Evolutionary conservation across 495 filamentous ascomycete species (phyloP).

Genomic region (Umbilicaria muhlenbergii): DNA sequence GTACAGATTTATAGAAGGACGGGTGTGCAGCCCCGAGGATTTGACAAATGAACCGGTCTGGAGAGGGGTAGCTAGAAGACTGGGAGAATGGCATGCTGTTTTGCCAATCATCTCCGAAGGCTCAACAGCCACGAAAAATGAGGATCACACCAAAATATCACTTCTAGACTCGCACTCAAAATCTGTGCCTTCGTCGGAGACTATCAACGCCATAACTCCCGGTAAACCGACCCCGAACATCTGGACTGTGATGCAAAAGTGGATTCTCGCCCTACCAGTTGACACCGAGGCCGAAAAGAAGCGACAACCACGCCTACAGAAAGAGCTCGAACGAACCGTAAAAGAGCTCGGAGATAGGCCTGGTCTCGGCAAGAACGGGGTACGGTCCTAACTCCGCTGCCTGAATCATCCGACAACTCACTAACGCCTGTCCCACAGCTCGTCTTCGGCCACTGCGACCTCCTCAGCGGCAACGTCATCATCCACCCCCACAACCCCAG

Average conservation of each 20-base stretch:
- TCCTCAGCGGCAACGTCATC: slow-evolving; percentile 91
- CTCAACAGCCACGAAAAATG: slow-evolving; percentile 13
- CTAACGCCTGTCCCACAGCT: slow-evolving; percentile 34
- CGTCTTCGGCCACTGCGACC: slow-evolving; percentile 89
- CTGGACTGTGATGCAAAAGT: slow-evolving; percentile 91
- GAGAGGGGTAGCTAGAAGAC: slow-evolving; percentile 62
- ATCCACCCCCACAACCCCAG: slow-evolving; percentile 40
- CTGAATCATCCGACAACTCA: not conserved
- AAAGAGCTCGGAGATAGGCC: slow-evolving; percentile 54
- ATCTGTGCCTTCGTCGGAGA: not conserved
- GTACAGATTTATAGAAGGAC: slow-evolving; percentile 77
- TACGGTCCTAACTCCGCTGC: slow-evolving; percentile 23
- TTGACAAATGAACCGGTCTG: slow-evolving; percentile 55
- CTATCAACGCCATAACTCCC: slow-evolving; percentile 39
- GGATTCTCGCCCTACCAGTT: slow-evolving; percentile 74
- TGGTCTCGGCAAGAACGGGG: slow-evolving; percentile 56
- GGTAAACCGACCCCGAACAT: slow-evolving; percentile 57
- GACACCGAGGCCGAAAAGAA: slow-evolving; percentile 46
- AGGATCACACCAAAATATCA: slow-evolving; percentile 13
- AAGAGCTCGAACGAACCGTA: slow-evolving; percentile 55
- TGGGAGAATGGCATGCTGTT: slow-evolving; percentile 87
- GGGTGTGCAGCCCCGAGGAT: slow-evolving; percentile 63
- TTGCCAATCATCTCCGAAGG: slow-evolving; percentile 31
- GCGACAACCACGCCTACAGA: slow-evolving; percentile 52
- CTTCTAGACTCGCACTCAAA: not conserved